Base-by-base conservation (phyloP, 2,329 filamentous ascomycete genomes). In the Colletotrichum camelliae region DNA sequence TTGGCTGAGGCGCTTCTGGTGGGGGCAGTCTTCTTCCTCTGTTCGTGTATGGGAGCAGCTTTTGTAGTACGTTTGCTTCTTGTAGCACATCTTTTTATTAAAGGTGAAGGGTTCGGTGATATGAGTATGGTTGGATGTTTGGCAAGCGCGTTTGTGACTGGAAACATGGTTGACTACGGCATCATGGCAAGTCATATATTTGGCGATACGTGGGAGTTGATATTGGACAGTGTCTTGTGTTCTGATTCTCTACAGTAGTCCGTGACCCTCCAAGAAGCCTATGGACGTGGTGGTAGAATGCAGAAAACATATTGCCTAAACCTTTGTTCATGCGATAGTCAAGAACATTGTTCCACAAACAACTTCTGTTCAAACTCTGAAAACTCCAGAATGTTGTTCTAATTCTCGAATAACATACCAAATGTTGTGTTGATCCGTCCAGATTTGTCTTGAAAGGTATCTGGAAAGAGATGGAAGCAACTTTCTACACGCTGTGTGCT, bases 41-140 rank as follows among this genome's bases (percentile, higher is more conserved):
- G 37, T 33, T 3, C 18, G 31, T 10, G 52, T 37, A 52, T 75
- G 72, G 21, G 37, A 37, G 61, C 72, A 75, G 29, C 13, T 21
- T 33, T 27, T 75, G 35, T 43, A 75, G 43, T 66, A 52, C 35
- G 31, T 72, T 37, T 75, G 68, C 37, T 75, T 75, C 7, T 29
- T 66, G 60, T 43, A 75, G 68, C 72, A 75, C 72, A 75, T 75
- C 4, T 66, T 31, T 21, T 35, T 43, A 2, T 21, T 57, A 2
- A 15, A 15, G 4, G n/a, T n/a, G 27, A 9, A 35, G 24, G 7
- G 24, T 27, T 27, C 1, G 43, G 8, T 15, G 13, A 21, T 71
- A 7, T 7, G 29, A 12, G 12, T 27, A 15, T 4, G 2, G 5
- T 15, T 43, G 33, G 35, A 43, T 10, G 31, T 35, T 66, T 48